Base-by-base conservation (phyloP, 495 filamentous ascomycete species). In the Aspergillus funiculosus region DNA sequence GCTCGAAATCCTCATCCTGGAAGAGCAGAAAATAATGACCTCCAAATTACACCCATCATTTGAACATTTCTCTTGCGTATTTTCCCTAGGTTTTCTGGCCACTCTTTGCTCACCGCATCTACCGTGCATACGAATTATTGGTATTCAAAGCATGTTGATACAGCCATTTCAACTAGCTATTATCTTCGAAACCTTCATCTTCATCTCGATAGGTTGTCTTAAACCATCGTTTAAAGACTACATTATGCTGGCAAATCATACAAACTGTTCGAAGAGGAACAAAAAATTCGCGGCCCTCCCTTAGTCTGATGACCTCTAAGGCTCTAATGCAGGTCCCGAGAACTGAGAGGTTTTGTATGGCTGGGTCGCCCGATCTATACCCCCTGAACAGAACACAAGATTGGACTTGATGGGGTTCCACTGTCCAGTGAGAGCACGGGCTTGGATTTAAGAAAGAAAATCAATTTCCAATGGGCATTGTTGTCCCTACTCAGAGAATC, bases 401-500 rank as follows among this genome's bases (percentile, higher is more conserved):
- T 36, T 21, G 41, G 36, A 46, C 14, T 36, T 53, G 28, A 14
- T 37, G 13, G 13, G 18, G 3, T 29, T n/a, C 22, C 37, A 21
- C 36, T 29, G 30, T 29, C 51, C 51, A 53, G 32, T 49, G 36
- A 48, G 22, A 34, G 18, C 24, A 36, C 45, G 32, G 30, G 36
- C 13, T 28, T n/a, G 25, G 40, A 13, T 39, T 38, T n/a, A n/a
- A 13, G 6, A 14, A 13, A 30, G 27, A 27, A 6, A n/a, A n/a
- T n/a, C n/a, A n/a, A n/a, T 17, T 26, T 34, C 48, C 27, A 40
- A 36, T 48, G 34, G 28, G n/a, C 48, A 55, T 55, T 42, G 48
- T 48, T 38, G 24, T 18, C 18, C 27, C 17, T 26, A 15, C n/a
- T n/a, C n/a, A n/a, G n/a, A n/a, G n/a, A n/a, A n/a, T 19, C 38